Base-by-base conservation (phyloP, 495 filamentous ascomycete genomes). In the Barbatosphaeria neglecta region DNA sequence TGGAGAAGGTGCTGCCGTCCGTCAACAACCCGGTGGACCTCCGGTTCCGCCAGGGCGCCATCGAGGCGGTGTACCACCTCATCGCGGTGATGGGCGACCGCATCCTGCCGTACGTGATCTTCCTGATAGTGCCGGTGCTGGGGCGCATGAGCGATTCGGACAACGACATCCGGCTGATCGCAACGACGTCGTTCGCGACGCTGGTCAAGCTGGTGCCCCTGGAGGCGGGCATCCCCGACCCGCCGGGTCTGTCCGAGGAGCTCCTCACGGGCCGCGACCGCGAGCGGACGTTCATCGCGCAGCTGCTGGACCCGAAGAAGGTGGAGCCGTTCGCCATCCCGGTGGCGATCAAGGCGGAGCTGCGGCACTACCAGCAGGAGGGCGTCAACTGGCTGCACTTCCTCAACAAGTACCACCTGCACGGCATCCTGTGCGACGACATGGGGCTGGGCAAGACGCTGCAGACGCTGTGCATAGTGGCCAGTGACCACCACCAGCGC, bases 131-230 rank as follows among this genome's bases (percentile, higher is more conserved):
- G n/a, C 92, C 92, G 3, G 90, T 98, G 4, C 75, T 98, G 44
- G 92, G 92, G 33, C 81, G 92, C n/a, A 98, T 98, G 92, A 96
- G 90, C 60, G 92, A 98, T 61, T 92, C 90, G 0, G 90, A 98
- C 63, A 89, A 90, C 53, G 90, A 97, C 55, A 81, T 97, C 44
- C 80, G 92, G 35, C 77, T 98, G 19, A 83, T 98, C 46, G 90
- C 92, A 3, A 98, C 92, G 0, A 98, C 93, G 1, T 93, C 89
- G 11, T 98, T 98, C 53, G 92, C 92, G 1, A 97, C 90, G 0
- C 72, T 98, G 4, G 93, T 98, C 56, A 97, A 97, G 59, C 76
- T 98, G n/a, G 92, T 98, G 22, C 92, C 92, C n/a, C 73, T 98
- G 31, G 92, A 98, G 63, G 92, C 92, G 25, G 92, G 92, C 46